phyloP scores from a whole-genome alignment of 495 filamentous ascomycete species.

The Hypomontagnella monticulosa region DNA sequence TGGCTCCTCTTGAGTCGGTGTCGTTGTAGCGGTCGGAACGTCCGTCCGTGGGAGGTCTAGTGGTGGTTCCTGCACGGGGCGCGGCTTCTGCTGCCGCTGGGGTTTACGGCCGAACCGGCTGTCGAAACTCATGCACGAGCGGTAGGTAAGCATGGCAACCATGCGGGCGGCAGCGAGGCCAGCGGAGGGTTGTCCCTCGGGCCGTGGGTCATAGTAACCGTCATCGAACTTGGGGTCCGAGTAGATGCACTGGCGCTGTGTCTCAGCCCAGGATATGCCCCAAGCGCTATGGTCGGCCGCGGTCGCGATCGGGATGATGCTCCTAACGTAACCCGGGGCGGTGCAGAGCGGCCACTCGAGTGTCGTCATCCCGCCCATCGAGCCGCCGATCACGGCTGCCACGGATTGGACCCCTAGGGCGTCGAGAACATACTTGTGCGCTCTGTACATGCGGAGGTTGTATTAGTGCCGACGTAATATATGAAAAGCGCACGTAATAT shows the following conservation, averaged over 20 bases:
- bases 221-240: constrained; percentile 46
- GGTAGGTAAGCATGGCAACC: constrained; percentile 56
- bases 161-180: constrained; percentile 51
- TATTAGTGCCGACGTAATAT: constrained; percentile 4
- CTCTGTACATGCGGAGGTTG: constrained; percentile 21
- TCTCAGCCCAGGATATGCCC: constrained; percentile 53
- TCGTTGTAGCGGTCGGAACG: constrained; percentile 7
- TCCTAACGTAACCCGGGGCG: constrained; percentile 42
- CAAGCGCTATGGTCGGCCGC: constrained; percentile 50
- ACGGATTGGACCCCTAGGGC: constrained; percentile 47
- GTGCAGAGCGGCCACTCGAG: constrained; percentile 51
- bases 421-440: constrained; percentile 51
- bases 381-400: constrained; percentile 49
- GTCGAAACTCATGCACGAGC: constrained; percentile 49
- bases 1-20: constrained; percentile 9
- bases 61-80: constrained; percentile 30
- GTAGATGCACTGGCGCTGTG: constrained; percentile 50
- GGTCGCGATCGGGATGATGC: constrained; percentile 50
- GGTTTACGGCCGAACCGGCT: constrained; percentile 47
- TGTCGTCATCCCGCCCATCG: constrained; percentile 53
- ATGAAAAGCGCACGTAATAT: background rate
- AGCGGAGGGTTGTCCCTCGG: constrained; percentile 43
- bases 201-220: constrained; percentile 47
- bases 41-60: constrained; percentile 36
- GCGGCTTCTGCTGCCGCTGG: constrained; percentile 31